Evolutionary conservation across 1,284 basidiomycete genomes (phyloP), one percentile per base, ranked within the genome.

Genomic region (Ustilago vetiveriae): DNA sequence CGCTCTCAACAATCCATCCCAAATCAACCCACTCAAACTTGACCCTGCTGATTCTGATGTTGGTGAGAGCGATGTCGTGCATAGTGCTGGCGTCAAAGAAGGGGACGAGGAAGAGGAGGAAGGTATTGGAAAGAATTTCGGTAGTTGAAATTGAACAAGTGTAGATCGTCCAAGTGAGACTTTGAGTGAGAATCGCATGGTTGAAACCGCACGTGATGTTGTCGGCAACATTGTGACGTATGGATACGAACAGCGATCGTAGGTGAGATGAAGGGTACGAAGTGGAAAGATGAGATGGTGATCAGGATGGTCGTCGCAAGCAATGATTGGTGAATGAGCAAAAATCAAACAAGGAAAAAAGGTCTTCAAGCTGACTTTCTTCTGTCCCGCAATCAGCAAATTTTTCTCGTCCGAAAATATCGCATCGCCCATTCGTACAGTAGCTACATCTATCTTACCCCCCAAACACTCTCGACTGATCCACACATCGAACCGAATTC

Each of bases 1-100:
- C 16, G 94, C 94, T 42, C 92, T 87, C 23, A 98, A 84, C 78
- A 96, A 88, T 1, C 93, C 88, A 22, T 94, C 92, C 75, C 98
- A 87, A 27, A 95, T 86, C 62, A 93, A 90, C 6, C 24, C 50
- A 7, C 24, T 29, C 27, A 30, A 36, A 14, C 10, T 44, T 6
- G 49, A 30, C 0, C 33, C 22, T 37, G 33, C 6, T 16, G 46
- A 19, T 3, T 32, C 10, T 17, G 39, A 6, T n/a, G 42, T 35
- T 3, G 43, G n/a, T n/a, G n/a, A n/a, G n/a, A n/a, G n/a, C n/a
- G n/a, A n/a, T n/a, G n/a, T n/a, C n/a, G n/a, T n/a, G n/a, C n/a
- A 23, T 26, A 54, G 36, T 33, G 62, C 36, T 35, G 56, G 56
- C 36, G 55, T 57, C 11, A 49, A 41, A 13, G 58, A 46, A 35